Evolutionary conservation across 768 basidiomycete genomes (phyloP), one percentile per base, ranked within the genome.

Genomic region (Tylopilus sp.): DNA sequence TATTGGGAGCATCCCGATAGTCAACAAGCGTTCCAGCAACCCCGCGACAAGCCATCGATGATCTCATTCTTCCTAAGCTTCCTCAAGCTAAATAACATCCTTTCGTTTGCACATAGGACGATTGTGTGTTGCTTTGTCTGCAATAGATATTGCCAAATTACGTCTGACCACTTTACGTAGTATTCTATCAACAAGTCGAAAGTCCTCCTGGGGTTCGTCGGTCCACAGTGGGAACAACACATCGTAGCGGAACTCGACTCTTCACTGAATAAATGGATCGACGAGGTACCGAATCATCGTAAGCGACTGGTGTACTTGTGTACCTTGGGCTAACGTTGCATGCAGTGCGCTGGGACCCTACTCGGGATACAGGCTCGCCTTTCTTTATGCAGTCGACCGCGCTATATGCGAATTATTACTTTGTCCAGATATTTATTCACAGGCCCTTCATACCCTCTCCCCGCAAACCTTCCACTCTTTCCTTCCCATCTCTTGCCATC

Each of bases 231-330:
- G 68, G 83, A 86, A 48, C 77, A 85, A 48, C 77, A 79, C 35
- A 76, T 83, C 20, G 81, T 91, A 5, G 78, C 80, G 8, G 85
- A 88, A 50, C 73, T 91, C 4, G 89, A 91, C 69, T 83, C 85
- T 4, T 79, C 81, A 3, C 69, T 91, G 61, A 89, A 91, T 57
- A 76, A 79, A n/a, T 91, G 89, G 89, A 76, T 86, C 44, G 83
- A 87, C 48, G 73, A 78, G 3, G 73, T 91, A 3, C 89, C 89
- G 2, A 64, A 69, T 61, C 69, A 71, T 39, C 41, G 69, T 71
- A 47, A 60, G 69, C 36, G 10, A 44, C 33, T 12, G 28, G 33
- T 18, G 17, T 26, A 7, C 22, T n/a, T 20, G 4, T 20, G 17
- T 25, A 3, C 11, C 5, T 22, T 31, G 10, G 22, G 48, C 43